Percentiles rank a stretch among this genome's conserved stretches.
Conservation (phyloP, 2,329 filamentous ascomycete species). For the Arthrobotrys megalospora region DNA sequence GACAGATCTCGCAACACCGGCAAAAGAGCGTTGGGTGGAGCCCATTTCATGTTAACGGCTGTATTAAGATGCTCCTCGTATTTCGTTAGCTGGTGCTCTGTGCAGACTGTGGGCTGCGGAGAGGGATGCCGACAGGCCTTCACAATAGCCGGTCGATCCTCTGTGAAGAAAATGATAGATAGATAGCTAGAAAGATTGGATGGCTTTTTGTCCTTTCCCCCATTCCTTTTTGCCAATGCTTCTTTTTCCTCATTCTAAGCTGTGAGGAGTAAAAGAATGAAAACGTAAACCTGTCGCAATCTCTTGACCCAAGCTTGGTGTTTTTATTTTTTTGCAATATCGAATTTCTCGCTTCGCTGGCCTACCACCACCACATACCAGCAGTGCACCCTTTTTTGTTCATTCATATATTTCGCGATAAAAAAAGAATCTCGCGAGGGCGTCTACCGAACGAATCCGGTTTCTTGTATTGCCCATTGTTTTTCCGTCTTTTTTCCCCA, state of each 20-base stretch:
- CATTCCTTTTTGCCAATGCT: conserved; percentile 24
- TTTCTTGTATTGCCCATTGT: not conserved
- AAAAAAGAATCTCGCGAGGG: conserved; percentile 2
- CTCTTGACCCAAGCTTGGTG: conserved; percentile 31
- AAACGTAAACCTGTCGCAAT: conserved; percentile 43
- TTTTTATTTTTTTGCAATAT: conserved; percentile 36
- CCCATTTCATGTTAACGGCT: conserved; percentile 47
- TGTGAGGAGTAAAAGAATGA: conserved; percentile 11
- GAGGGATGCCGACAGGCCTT: conserved; percentile 58
- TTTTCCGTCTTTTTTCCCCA: conserved; percentile 1
- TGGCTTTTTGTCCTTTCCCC: conserved; percentile 23
- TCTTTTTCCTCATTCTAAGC: conserved; percentile 25
- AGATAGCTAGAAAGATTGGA: conserved; percentile 26
- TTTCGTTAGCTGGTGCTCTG: conserved; percentile 38
- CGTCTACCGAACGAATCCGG: conserved; percentile 25
- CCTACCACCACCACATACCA: conserved; percentile 12
- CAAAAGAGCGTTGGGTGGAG: conserved; percentile 58
- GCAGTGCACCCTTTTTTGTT: conserved; percentile 16
- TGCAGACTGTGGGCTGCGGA: conserved; percentile 42
- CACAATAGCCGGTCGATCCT: conserved; percentile 56
- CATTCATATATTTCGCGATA: conserved; percentile 38
- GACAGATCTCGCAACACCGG: conserved; percentile 61
- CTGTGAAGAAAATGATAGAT: conserved; percentile 19
- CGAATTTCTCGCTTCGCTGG: conserved; percentile 44
- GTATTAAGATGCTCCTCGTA: conserved; percentile 60